Evolutionary conservation across 805 yeast genomes (phyloP).

Genomic region (Torulaspora franciscae): DNA sequence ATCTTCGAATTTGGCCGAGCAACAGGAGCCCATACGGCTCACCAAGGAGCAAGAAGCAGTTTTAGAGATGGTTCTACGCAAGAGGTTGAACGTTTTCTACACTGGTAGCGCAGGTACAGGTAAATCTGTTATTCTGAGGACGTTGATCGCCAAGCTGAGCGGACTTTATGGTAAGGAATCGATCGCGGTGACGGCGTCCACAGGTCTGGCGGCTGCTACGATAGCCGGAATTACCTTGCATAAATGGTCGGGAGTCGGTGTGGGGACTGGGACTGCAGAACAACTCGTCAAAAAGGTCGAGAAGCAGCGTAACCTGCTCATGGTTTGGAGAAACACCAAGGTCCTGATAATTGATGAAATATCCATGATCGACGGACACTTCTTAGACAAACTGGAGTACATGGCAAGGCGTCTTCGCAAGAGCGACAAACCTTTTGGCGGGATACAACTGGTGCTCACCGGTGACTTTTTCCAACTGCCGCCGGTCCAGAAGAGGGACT

Average conservation of each 20-base stretch:
- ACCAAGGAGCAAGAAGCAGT: slow-evolving; percentile 51
- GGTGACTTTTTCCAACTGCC: slow-evolving; percentile 98
- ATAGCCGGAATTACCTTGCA: slow-evolving; percentile 90
- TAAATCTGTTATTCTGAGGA: slow-evolving; percentile 63
- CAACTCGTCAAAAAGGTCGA: slow-evolving; percentile 35
- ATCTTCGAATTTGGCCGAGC: slow-evolving; percentile 11
- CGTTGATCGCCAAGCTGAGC: slow-evolving; percentile 53
- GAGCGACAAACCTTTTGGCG: slow-evolving; percentile 73
- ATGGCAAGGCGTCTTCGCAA: slow-evolving; percentile 58
- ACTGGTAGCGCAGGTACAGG: slow-evolving; percentile 91
- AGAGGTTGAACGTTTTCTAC: slow-evolving; percentile 55
- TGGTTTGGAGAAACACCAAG: slow-evolving; percentile 56
- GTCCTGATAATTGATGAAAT: slow-evolving; percentile 87
- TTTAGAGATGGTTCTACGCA: slow-evolving; percentile 47
- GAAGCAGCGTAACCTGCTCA: slow-evolving; percentile 17
- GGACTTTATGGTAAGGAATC: slow-evolving; percentile 40
- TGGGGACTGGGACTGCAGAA: slow-evolving; percentile 53
- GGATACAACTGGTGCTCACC: slow-evolving; percentile 79
- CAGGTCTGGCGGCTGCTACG: slow-evolving; percentile 93
- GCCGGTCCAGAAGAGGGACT: slow-evolving; percentile 58
- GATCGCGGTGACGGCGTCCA: slow-evolving; percentile 90
- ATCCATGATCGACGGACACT: slow-evolving; percentile 83
- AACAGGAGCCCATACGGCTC: slow-evolving; percentile 16
- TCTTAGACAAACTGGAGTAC: slow-evolving; percentile 68
- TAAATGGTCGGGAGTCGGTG: slow-evolving; percentile 78